phyloP scores from a whole-genome alignment of 805 yeast genomes.

The Candida mattraensis region DNA sequence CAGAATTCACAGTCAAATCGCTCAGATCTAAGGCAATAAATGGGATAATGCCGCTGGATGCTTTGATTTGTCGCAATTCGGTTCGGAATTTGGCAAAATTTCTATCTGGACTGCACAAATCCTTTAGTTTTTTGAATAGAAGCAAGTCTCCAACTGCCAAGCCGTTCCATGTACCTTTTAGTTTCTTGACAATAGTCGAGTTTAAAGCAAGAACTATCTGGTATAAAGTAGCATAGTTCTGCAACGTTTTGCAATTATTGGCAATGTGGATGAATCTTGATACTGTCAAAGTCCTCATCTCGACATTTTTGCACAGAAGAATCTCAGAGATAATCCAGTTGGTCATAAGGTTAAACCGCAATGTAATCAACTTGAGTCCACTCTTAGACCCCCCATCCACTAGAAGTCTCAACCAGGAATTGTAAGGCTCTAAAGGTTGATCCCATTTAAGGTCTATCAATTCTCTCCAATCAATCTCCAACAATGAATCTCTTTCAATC shows the following conservation, averaged over 20 bases:
- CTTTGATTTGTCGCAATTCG: slow-evolving; percentile 54
- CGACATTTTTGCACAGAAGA: slow-evolving; percentile 59
- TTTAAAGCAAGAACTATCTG: slow-evolving; percentile 82
- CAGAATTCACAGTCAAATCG: slow-evolving; percentile 76
- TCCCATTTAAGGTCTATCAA: slow-evolving; percentile 76
- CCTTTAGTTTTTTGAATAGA: slow-evolving; percentile 65
- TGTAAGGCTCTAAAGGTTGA: slow-evolving; percentile 61
- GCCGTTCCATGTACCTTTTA: slow-evolving; percentile 71
- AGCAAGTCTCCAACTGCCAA: slow-evolving; percentile 72
- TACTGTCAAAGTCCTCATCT: slow-evolving; percentile 66
- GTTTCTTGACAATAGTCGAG: slow-evolving; percentile 56
- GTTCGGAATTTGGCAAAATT: slow-evolving; percentile 70
- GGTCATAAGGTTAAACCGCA: slow-evolving; percentile 84
- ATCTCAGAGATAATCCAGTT: slow-evolving; percentile 93
- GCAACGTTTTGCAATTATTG: slow-evolving; percentile 64
- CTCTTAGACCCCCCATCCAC: slow-evolving; percentile 45
- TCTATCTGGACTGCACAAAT: slow-evolving; percentile 68
- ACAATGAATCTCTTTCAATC: slow-evolving; percentile 79
- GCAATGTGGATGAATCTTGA: slow-evolving; percentile 88
- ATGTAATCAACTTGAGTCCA: slow-evolving; percentile 81
- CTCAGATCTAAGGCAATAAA: slow-evolving; percentile 84
- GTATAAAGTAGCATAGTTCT: slow-evolving; percentile 84
- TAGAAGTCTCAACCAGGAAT: slow-evolving; percentile 81
- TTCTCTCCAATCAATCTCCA: slow-evolving; percentile 91
- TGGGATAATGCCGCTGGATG: slow-evolving; percentile 80